Conservation (phyloP, 1,139 yeast genomes). For the Hyphopichia buzzinii region DNA sequence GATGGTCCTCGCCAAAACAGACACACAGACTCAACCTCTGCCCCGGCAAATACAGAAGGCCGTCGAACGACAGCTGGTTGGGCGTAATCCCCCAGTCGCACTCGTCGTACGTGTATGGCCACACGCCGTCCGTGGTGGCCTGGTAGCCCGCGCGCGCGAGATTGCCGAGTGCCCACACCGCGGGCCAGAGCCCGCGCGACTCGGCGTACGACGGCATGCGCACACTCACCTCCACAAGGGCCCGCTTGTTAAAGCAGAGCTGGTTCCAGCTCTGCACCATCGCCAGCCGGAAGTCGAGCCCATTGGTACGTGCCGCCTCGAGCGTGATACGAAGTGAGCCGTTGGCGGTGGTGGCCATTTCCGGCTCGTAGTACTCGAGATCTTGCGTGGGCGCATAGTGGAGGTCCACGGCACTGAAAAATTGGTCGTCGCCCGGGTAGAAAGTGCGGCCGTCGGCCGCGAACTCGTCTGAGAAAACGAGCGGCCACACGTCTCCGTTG, state of each 20-base stretch:
- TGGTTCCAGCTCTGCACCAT: conserved; percentile 34
- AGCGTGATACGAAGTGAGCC: conserved; percentile 22
- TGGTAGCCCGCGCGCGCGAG: conserved; percentile 30
- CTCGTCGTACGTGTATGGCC: conserved; percentile 33
- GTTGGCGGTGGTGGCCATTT: conserved; percentile 24
- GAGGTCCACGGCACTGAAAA: conserved; percentile 27
- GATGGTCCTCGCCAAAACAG: conserved; percentile 30
- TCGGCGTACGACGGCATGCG: conserved; percentile 24
- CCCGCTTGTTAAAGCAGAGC: conserved; percentile 27
- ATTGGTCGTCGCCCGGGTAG: conserved; percentile 30
- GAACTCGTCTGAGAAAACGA: conserved; percentile 32
- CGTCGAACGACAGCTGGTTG: conserved; percentile 30
- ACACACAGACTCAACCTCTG: conserved; percentile 25
- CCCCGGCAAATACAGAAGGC: conserved; percentile 29
- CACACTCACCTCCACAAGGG: conserved; percentile 22
- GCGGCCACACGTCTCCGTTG: conserved; percentile 20
- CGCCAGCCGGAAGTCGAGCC: conserved; percentile 25
- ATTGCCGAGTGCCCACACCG: conserved; percentile 32
- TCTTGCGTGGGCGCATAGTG: conserved; percentile 31
- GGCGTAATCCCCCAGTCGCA: conserved; percentile 31
- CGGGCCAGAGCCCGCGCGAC: conserved; percentile 31
- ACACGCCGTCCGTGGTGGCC: conserved; percentile 31
- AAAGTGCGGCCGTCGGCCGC: conserved; percentile 31
- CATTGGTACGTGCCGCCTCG: conserved; percentile 24
- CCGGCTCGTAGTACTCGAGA: conserved; percentile 32